Conservation (phyloP, 257 asterid genomes). For the Capsicum pubescens region DNA sequence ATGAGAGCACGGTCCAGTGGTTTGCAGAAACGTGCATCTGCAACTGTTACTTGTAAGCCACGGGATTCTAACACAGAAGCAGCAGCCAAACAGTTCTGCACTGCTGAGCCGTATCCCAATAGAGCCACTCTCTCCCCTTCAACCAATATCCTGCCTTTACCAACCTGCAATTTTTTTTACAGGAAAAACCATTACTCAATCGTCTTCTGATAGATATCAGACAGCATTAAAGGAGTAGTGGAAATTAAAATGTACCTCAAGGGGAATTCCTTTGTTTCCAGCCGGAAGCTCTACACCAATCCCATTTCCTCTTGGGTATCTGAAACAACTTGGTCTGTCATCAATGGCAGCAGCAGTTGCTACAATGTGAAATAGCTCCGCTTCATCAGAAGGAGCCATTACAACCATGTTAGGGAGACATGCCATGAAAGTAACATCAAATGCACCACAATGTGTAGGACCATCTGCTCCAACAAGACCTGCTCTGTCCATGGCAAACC, state of each 20-base stretch:
- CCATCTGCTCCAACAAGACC: conserved; percentile 98
- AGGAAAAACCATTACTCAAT: not conserved
- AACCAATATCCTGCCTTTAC: conserved; percentile 73
- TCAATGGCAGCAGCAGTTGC: conserved; percentile 97
- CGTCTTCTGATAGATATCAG: conserved; percentile 10
- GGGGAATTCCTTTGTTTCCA: conserved; percentile 85
- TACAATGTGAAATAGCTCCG: conserved; percentile 90
- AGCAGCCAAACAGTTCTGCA: conserved; percentile 88
- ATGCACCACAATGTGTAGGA: conserved; percentile 93
- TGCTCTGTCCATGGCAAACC: conserved; percentile 96
- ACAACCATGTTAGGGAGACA: conserved; percentile 99
- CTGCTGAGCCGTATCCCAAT: conserved; percentile 85
- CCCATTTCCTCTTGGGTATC: conserved; percentile 96
- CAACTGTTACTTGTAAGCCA: conserved; percentile 73
- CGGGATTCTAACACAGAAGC: conserved; percentile 64
- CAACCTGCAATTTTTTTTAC: conserved; percentile 45
- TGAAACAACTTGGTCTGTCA: conserved; percentile 89
- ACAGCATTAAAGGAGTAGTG: not conserved
- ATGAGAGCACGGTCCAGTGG: conserved; percentile 78
- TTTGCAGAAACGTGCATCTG: conserved; percentile 97
- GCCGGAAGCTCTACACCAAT: conserved; percentile 75
- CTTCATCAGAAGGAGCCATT: conserved; percentile 97
- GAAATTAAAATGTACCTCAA: conserved; percentile 60
- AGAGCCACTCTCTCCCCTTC: conserved; percentile 97
- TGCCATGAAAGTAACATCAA: conserved; percentile 86